These are phyloP conservation scores for Alternaria rosae DNA, from an alignment of 2,329 filamentous ascomycete species.

Conservation along the genomic window DNA sequence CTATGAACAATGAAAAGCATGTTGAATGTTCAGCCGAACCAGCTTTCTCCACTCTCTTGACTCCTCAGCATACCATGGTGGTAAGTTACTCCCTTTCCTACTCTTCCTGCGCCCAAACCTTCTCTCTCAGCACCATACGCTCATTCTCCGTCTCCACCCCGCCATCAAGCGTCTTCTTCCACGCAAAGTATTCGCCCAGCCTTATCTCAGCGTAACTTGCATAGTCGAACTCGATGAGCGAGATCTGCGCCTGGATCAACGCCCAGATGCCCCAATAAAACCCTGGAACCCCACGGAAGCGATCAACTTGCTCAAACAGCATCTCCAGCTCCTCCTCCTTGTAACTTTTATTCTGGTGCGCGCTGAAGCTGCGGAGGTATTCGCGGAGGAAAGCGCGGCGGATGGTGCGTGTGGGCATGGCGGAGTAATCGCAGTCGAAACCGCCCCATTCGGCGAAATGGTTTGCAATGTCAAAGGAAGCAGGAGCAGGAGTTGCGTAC, in stretches of 20 bases:
- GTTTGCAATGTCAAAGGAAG: slow-evolving; percentile 95
- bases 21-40: slow-evolving; percentile 11
- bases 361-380: slow-evolving; percentile 77
- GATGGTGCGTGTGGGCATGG: slow-evolving; percentile 78
- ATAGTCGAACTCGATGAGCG: slow-evolving; percentile 96
- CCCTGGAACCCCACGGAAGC: slow-evolving; percentile 87
- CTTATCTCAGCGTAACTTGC: slow-evolving; percentile 86
- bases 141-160: slow-evolving; percentile 66
- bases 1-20: not conserved
- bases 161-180: slow-evolving; percentile 78
- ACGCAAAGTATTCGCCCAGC: slow-evolving; percentile 90
- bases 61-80: not conserved
- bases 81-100: slow-evolving; percentile 8
- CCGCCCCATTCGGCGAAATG: slow-evolving; percentile 99
- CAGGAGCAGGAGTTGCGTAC: slow-evolving; percentile 92
- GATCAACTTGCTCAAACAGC: slow-evolving; percentile 82
- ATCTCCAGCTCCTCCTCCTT: slow-evolving; percentile 69
- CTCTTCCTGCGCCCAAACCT: slow-evolving; percentile 74
- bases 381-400: slow-evolving; percentile 82
- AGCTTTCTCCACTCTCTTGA: not conserved
- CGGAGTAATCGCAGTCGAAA: slow-evolving; percentile 90
- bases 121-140: slow-evolving; percentile 71
- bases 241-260: slow-evolving; percentile 91
- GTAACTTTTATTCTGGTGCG: slow-evolving; percentile 47
- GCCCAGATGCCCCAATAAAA: slow-evolving; percentile 96